Percentiles rank a stretch among this genome's conserved stretches.
Evolutionary conservation across 2,329 filamentous ascomycete species (phyloP).

Genomic region (Coniochaeta hoffmannii): DNA sequence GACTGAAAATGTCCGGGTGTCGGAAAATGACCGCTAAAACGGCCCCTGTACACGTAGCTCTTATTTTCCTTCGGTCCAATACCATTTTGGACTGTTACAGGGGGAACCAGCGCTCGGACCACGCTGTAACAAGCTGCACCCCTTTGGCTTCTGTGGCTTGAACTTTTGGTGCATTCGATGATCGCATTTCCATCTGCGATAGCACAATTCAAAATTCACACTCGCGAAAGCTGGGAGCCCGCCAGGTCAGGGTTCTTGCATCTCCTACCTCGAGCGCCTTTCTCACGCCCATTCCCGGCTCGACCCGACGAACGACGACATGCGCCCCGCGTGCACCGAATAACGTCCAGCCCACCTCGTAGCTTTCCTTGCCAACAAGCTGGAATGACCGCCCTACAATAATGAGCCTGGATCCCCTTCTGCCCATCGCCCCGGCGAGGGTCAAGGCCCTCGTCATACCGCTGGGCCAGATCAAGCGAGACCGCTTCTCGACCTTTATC

Average conservation of each 20-base stretch:
- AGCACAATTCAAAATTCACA: background rate
- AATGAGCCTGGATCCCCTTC: constrained; percentile 84
- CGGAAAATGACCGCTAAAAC: background rate
- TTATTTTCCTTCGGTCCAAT: background rate
- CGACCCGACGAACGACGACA: background rate
- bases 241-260: no score
- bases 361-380: constrained; percentile 1
- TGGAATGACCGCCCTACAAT: constrained; percentile 15
- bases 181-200: background rate
- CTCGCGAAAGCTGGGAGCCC: no score
- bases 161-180: background rate
- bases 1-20: background rate
- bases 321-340: constrained; percentile 2
- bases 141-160: background rate
- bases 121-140: background rate
- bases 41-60: background rate
- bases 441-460: constrained; percentile 83
- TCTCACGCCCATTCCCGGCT: no score
- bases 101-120: background rate
- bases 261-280: no score
- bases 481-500: constrained; percentile 72
- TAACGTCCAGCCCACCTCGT: background rate
- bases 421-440: constrained; percentile 85
- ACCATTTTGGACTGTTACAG: background rate
- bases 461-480: constrained; percentile 75